These are phyloP conservation scores for Scleroderma bovista DNA, from an alignment of 768 basidiomycete species.

Conservation along the genomic window DNA sequence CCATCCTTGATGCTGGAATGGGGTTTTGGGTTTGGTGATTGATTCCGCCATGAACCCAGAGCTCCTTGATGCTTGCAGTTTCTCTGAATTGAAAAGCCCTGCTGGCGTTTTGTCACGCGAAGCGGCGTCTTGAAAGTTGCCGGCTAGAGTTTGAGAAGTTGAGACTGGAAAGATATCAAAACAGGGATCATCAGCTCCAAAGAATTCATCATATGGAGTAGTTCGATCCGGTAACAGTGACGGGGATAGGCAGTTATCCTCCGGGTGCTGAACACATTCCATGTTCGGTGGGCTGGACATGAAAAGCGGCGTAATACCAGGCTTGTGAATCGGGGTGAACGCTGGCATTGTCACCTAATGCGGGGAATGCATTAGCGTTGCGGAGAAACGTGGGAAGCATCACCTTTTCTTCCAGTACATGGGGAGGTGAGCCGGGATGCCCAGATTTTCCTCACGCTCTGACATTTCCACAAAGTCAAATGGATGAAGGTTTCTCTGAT, in stretches of 20 bases:
- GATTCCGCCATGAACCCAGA: conserved; percentile 9
- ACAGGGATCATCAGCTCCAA: conserved; percentile 29
- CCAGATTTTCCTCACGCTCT: too few relatives aligned
- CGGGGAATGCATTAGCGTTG: conserved; percentile 9
- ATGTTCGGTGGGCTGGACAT: conserved; percentile 4
- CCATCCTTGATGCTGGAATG: too few relatives aligned
- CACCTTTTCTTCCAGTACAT: conserved; percentile 4
- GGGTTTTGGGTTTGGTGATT: too few relatives aligned
- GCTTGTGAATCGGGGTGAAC: neutral
- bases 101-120: neutral
- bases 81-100: conserved; percentile 5
- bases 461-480: too few relatives aligned
- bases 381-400: neutral
- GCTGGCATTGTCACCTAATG: neutral
- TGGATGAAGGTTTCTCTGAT: too few relatives aligned
- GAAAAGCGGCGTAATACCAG: conserved; percentile 14
- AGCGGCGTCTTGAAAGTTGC: neutral
- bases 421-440: neutral
- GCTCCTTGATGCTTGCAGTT: conserved; percentile 23
- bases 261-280: neutral
- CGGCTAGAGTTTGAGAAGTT: conserved; percentile 2
- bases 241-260: neutral
- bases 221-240: neutral
- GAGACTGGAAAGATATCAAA: conserved; percentile 24
- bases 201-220: conserved; percentile 22